Evolutionary conservation across 345 rosid genomes (phyloP).

Genomic region (thale cress (Arabidopsis thaliana)): DNA sequence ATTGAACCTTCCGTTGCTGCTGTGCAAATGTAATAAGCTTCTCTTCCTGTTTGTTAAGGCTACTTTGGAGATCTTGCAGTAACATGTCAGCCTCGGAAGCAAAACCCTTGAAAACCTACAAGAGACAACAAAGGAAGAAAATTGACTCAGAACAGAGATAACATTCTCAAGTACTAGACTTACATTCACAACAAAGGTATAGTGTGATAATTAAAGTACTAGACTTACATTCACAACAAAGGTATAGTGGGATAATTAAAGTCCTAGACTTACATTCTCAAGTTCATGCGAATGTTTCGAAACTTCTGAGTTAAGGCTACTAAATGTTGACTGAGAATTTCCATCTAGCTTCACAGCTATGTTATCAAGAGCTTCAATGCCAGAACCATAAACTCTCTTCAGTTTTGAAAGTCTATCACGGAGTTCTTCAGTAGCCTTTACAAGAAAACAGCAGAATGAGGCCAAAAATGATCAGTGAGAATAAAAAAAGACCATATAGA

Average conservation of each 20-base stretch:
- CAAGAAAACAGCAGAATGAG: slow-evolving; percentile 38
- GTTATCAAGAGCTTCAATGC: slow-evolving; percentile 75
- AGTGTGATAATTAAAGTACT: slow-evolving; percentile 3
- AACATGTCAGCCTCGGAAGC: slow-evolving; percentile 88
- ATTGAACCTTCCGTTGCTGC: slow-evolving; percentile 78
- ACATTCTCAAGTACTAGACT: neutral
- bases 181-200: neutral
- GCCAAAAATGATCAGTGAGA: slow-evolving; percentile 5
- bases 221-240: slow-evolving; percentile 70
- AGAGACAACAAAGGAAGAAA: slow-evolving; percentile 37
- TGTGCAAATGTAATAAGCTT: slow-evolving; percentile 74
- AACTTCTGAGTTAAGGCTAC: slow-evolving; percentile 79
- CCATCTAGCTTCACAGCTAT: slow-evolving; percentile 83
- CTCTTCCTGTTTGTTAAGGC: slow-evolving; percentile 79
- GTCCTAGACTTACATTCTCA: slow-evolving; percentile 66
- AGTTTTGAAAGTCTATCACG: slow-evolving; percentile 71
- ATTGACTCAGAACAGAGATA: slow-evolving; percentile 26
- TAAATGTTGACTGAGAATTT: slow-evolving; percentile 79
- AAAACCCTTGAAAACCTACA: slow-evolving; percentile 87
- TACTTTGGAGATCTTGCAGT: slow-evolving; percentile 79
- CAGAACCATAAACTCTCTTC: slow-evolving; percentile 71
- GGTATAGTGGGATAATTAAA: neutral
- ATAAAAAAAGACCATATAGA: neutral
- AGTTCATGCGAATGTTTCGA: slow-evolving; percentile 79
- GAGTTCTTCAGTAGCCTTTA: slow-evolving; percentile 88